Conservation (phyloP, 352 stramenopile genomes). For the Phytopythium litorale region DNA sequence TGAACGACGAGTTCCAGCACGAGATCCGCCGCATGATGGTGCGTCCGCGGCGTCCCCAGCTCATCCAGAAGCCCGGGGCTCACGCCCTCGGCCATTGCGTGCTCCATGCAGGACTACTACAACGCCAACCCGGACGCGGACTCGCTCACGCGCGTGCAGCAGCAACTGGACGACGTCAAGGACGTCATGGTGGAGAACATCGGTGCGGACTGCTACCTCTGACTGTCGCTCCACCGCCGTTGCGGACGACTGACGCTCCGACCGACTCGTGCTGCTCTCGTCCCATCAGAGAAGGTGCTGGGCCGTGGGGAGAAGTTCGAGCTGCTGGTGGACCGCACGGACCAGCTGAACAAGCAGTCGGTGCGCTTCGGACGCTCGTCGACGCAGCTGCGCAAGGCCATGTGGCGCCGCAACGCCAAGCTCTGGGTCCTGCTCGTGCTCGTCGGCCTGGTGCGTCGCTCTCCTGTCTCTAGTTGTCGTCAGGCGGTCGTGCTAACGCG, state of each 20-base stretch:
- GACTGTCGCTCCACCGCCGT: too few species aligned
- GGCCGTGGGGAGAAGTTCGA: slow-evolving; percentile 99
- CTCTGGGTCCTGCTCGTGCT: slow-evolving; percentile 77
- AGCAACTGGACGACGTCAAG: slow-evolving; percentile 98
- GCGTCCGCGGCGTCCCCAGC: neutral
- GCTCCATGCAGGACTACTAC: slow-evolving; percentile 61
- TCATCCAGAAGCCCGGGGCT: neutral
- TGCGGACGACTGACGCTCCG: too few species aligned
- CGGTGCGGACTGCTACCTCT: slow-evolving; percentile 21
- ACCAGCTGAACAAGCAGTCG: slow-evolving; percentile 96
- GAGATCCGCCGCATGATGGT: slow-evolving; percentile 94
- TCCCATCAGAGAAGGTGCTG: slow-evolving; percentile 92
- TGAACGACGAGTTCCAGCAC: slow-evolving; percentile 97
- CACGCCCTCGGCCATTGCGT: neutral
- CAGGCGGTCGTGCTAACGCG: neutral
- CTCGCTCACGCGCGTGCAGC: slow-evolving; percentile 90
- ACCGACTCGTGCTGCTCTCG: too few species aligned
- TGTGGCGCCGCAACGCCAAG: slow-evolving; percentile 90
- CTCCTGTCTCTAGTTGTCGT: neutral
- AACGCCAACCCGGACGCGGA: slow-evolving; percentile 90
- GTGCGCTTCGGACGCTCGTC: slow-evolving; percentile 95
- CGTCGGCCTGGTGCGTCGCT: slow-evolving; percentile 49
- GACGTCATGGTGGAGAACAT: slow-evolving; percentile 99
- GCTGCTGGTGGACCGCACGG: slow-evolving; percentile 88
- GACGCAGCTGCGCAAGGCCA: slow-evolving; percentile 81